Conservation (phyloP, 495 filamentous ascomycete species). For the Daldinia bambusicola region DNA sequence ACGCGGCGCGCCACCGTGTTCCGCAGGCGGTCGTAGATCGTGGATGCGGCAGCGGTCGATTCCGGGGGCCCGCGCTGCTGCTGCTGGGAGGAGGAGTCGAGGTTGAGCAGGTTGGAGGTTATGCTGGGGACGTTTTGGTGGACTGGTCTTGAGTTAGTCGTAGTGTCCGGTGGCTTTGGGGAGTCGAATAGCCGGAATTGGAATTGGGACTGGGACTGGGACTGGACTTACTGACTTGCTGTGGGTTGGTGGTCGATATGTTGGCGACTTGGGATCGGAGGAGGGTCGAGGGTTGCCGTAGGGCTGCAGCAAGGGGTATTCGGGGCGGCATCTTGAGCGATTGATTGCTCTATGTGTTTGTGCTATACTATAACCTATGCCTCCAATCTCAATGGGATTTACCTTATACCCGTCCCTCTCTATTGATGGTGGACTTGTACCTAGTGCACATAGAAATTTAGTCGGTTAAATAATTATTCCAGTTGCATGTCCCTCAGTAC, state of each 20-base stretch:
- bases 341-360: conserved; percentile 8
- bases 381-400: too few species aligned
- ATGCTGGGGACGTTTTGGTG: conserved; percentile 29
- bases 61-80: not conserved
- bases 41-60: conserved; percentile 5
- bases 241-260: conserved; percentile 32
- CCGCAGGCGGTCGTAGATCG: conserved; percentile 29
- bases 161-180: too few species aligned
- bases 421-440: too few species aligned
- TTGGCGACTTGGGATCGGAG: conserved; percentile 32
- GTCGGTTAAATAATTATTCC: conserved; percentile 37
- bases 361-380: not conserved
- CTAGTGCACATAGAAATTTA: conserved; percentile 26
- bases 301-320: conserved; percentile 34
- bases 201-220: too few species aligned
- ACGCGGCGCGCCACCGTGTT: conserved; percentile 44
- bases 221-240: conserved; percentile 29
- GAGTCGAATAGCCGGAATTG: too few species aligned
- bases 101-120: conserved; percentile 29
- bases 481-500: conserved; percentile 1
- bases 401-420: too few species aligned
- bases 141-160: conserved; percentile 27
- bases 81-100: conserved; percentile 20
- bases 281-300: conserved; percentile 38
- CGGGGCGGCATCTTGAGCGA: conserved; percentile 46